phyloP scores from a whole-genome alignment of 176 grass and related monocot species.

The Oropetium thomaeum region DNA sequence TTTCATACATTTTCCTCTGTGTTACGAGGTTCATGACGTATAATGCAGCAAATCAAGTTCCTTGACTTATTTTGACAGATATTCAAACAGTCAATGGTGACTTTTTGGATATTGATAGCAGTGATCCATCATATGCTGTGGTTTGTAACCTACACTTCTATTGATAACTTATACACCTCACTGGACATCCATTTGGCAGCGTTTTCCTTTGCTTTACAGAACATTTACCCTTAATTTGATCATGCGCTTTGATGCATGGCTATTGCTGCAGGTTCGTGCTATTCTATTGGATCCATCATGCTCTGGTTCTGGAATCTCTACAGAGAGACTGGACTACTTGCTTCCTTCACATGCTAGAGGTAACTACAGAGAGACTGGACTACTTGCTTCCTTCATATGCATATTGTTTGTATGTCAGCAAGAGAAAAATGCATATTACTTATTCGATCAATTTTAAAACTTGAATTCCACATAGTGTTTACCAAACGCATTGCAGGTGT shows the following conservation, averaged over 20 bases:
- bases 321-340: slow-evolving; percentile 84
- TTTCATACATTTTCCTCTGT: not conserved
- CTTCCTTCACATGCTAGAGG: slow-evolving; percentile 80
- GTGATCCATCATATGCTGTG: slow-evolving; percentile 57
- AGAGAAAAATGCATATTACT: not conserved
- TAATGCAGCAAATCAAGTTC: slow-evolving; percentile 19
- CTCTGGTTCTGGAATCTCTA: slow-evolving; percentile 91
- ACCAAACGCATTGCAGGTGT: not conserved
- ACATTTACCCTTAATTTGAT: slow-evolving; percentile 1
- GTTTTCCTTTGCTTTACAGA: not conserved
- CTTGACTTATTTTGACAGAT: slow-evolving; percentile 59
- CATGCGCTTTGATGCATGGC: not conserved
- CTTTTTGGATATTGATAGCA: slow-evolving; percentile 75
- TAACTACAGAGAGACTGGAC: slow-evolving; percentile 79
- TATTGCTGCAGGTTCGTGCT: slow-evolving; percentile 59
- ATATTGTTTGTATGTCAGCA: not conserved
- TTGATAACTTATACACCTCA: not conserved
- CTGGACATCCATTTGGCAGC: not conserved
- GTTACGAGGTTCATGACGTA: not conserved
- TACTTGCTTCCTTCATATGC: slow-evolving; percentile 68
- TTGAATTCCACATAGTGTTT: not conserved
- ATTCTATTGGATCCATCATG: slow-evolving; percentile 93
- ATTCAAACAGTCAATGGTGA: slow-evolving; percentile 65
- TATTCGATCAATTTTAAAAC: not conserved
- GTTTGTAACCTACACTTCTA: slow-evolving; percentile 34